These are phyloP conservation scores for Globisporangium camurandrum DNA, from an alignment of 352 stramenopile species.

Conservation along the genomic window DNA sequence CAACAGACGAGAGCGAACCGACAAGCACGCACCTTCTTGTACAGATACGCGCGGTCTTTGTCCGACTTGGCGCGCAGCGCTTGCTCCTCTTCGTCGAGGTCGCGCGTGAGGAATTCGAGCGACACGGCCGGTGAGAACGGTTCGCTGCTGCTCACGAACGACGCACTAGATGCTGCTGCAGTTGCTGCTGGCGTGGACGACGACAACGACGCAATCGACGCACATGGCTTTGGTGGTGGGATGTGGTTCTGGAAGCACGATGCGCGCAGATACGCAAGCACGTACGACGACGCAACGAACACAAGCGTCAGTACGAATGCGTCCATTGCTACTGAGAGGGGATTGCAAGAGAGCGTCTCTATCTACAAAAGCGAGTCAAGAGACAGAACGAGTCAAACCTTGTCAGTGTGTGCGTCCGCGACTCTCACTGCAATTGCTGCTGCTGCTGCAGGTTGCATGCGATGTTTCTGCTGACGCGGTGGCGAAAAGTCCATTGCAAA, in stretches of 20 bases:
- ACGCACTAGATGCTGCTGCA: slow-evolving; percentile 12
- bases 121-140: slow-evolving; percentile 26
- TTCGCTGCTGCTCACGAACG: slow-evolving; percentile 17
- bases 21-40: slow-evolving; percentile 54
- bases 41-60: slow-evolving; percentile 50
- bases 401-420: too few species aligned
- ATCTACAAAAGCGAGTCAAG: not conserved
- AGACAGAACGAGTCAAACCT: slow-evolving; percentile 4
- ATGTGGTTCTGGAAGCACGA: not conserved
- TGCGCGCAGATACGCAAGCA: slow-evolving; percentile 1
- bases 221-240: not conserved
- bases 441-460: slow-evolving; percentile 1
- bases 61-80: slow-evolving; percentile 51
- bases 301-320: not conserved
- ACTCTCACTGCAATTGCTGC: not conserved
- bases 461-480: slow-evolving; percentile 16
- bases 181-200: not conserved
- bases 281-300: not conserved
- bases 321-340: too few species aligned
- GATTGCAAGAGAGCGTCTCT: too few species aligned
- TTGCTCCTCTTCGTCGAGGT: slow-evolving; percentile 52
- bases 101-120: slow-evolving; percentile 51
- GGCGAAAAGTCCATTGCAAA: slow-evolving; percentile 14
- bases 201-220: not conserved
- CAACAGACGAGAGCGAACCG: not conserved